Percentiles rank a stretch among this genome's conserved stretches.
These are phyloP conservation scores for Ophiocordyceps australis DNA, from an alignment of 2,329 filamentous ascomycete genomes.

Conservation along the genomic window DNA sequence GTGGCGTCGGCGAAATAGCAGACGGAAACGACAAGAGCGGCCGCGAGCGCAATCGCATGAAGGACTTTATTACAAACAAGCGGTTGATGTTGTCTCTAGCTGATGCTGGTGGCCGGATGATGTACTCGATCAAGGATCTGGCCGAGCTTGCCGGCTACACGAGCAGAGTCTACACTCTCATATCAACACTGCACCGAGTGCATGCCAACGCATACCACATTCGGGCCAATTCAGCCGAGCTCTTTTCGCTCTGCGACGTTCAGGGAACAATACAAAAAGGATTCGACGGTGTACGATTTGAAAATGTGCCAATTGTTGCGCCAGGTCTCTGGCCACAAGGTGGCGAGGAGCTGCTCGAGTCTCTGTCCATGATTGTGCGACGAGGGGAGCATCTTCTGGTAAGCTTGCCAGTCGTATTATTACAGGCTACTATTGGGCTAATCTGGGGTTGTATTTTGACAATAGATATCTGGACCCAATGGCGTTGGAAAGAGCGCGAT, in stretches of 20 bases:
- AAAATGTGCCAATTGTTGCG: slow-evolving; percentile 84
- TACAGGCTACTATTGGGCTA: too few species aligned
- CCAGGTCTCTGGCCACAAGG: slow-evolving; percentile 76
- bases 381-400: slow-evolving; percentile 77
- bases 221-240: slow-evolving; percentile 48
- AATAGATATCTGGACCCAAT: slow-evolving; percentile 81
- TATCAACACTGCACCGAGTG: slow-evolving; percentile 84
- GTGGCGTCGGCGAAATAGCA: slow-evolving; percentile 50
- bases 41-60: slow-evolving; percentile 76
- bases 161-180: slow-evolving; percentile 85
- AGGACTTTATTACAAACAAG: slow-evolving; percentile 98
- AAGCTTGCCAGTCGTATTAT: too few species aligned
- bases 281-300: slow-evolving; percentile 84
- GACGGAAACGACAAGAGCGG: slow-evolving; percentile 29
- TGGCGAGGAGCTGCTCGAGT: slow-evolving; percentile 81
- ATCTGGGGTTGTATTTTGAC: too few species aligned
- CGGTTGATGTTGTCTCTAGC: slow-evolving; percentile 93
- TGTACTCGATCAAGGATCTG: slow-evolving; percentile 98
- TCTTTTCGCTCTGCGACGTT: slow-evolving; percentile 78
- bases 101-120: slow-evolving; percentile 92
- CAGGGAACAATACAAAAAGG: slow-evolving; percentile 90
- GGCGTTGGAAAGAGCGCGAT: slow-evolving; percentile 89
- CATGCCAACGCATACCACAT: slow-evolving; percentile 78
- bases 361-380: slow-evolving; percentile 74
- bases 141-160: slow-evolving; percentile 93